phyloP scores from a whole-genome alignment of 305 asterid genomes.

The Solanum hybrid region DNA sequence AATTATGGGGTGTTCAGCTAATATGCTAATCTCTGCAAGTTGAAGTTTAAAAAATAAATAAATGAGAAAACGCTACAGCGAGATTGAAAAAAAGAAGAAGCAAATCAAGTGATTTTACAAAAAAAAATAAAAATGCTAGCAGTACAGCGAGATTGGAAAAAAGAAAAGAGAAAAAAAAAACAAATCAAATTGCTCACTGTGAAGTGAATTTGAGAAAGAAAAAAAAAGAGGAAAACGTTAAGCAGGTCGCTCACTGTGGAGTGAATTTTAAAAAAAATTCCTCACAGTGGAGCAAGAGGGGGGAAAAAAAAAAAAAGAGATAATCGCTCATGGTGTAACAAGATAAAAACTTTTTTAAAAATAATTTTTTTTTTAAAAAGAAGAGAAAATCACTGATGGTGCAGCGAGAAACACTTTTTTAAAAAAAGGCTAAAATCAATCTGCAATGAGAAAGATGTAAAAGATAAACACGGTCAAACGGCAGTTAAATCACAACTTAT shows the following conservation, averaged over 20 bases:
- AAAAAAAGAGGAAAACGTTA: too few species aligned
- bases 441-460: neutral
- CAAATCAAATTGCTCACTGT: neutral
- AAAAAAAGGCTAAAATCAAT: accelerated
- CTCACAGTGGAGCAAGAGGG: neutral
- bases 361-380: too few species aligned
- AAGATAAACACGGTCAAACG: neutral
- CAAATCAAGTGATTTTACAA: too few species aligned
- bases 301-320: too few species aligned
- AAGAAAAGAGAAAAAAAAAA: too few species aligned
- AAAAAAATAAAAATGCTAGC: too few species aligned
- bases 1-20: neutral
- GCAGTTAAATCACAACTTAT: neutral
- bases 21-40: neutral
- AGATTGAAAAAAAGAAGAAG: too few species aligned
- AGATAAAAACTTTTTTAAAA: too few species aligned
- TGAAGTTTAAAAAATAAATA: too few species aligned
- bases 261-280: neutral
- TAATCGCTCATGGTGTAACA: neutral
- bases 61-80: too few species aligned
- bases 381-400: neutral
- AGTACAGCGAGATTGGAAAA: too few species aligned
- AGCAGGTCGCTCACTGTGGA: neutral
- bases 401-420: neutral
- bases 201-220: too few species aligned